Evolutionary conservation across 192 early-diverging fungal genomes (phyloP), one percentile per base, ranked within the genome.

Genomic region (Kappamyces sp.): DNA sequence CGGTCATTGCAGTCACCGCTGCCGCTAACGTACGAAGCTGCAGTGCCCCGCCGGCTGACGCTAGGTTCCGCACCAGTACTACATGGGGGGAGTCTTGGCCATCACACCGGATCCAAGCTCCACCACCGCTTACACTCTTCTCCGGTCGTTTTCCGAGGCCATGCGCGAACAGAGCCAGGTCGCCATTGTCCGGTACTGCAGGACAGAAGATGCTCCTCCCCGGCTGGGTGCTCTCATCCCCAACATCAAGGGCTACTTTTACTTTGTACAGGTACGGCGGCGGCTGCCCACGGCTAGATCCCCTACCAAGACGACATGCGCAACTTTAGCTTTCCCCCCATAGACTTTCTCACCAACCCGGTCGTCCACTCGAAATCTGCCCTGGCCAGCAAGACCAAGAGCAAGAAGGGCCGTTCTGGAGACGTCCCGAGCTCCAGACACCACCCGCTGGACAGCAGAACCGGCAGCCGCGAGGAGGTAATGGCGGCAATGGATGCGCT

Each of bases 141-240:
- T 90, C n/a, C 64, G 74, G 30, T 66, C 83, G 8, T 57, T 90
- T 14, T 59, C 77, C 11, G 68, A 70, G 42, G 75, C 62, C 2
- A 45, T 81, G 42, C 66, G 68, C 52, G 72, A 83, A 64, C 73
- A 72, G 49, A 59, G 78, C 53, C 51, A 65, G 2, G 70, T 57
- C 32, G 88, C 83, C 33, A 57, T 90, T 6, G 79, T 78, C 40
- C 78, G 87, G 0, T 90, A 83, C 69, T 78, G 83, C 1, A 53
- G 66, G 0, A 63, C 33, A 5, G 69, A 74, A 30, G 57, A 80
- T 48, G 54, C 75, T 4, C 52, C 66, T 30, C 85, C 85, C 30
- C 86, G 85, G 57, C 51, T 90, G 11, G 85, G 84, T 2, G 61
- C 83, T 3, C 60, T 90, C 6, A 66, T 78, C 42, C 84, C 84